phyloP scores from a whole-genome alignment of 352 stramenopile species.

The Pythium dissimile region DNA sequence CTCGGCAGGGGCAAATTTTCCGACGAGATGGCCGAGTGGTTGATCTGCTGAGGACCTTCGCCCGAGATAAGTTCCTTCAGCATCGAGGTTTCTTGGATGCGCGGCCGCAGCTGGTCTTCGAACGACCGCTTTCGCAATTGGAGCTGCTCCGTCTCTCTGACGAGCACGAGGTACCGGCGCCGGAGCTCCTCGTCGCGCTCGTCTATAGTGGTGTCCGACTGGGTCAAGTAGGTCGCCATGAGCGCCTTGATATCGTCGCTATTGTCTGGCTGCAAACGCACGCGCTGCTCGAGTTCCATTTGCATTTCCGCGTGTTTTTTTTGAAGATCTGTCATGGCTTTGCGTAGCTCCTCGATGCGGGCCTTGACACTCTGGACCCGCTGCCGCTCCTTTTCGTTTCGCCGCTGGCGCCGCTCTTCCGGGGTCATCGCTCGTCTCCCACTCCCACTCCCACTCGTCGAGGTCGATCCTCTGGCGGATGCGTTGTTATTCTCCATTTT shows the following conservation, averaged over 20 bases:
- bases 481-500: not conserved
- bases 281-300: constrained; percentile 3
- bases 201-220: not conserved
- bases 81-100: not conserved
- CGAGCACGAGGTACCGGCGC: constrained; percentile 25
- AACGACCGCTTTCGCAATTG: constrained; percentile 16
- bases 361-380: constrained; percentile 21
- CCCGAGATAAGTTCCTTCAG: not conserved
- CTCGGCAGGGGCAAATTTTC: no score
- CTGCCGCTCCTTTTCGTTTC: constrained; percentile 60
- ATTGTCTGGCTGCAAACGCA: not conserved
- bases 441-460: no score
- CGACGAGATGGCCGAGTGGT: no score
- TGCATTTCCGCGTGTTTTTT: constrained; percentile 36
- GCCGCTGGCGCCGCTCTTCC: constrained; percentile 41
- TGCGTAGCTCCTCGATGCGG: constrained; percentile 11
- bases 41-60: not conserved
- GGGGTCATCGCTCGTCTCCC: constrained; percentile 13
- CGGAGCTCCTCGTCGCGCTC: not conserved
- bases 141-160: constrained; percentile 39
- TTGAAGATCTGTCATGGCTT: not conserved
- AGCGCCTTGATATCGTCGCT: constrained; percentile 7
- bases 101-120: constrained; percentile 7
- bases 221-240: not conserved
- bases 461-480: no score